A percentile compares a stretch with the other conserved stretches of the same genome.
phyloP scores from a whole-genome alignment of 2,329 filamentous ascomycete genomes.

The Emergomyces africanus region DNA sequence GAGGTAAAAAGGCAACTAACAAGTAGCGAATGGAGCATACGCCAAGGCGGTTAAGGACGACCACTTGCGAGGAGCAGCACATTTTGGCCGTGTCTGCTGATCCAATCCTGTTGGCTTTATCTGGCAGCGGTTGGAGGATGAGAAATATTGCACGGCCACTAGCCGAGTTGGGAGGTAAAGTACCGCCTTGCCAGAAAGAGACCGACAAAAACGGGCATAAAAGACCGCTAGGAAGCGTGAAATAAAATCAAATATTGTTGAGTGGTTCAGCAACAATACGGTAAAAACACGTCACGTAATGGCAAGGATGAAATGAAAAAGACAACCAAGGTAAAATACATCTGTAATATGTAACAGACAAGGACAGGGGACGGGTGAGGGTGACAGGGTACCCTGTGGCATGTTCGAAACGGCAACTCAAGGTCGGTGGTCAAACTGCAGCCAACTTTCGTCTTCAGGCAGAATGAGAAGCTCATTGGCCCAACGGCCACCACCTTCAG shows the following conservation, averaged over 20 bases:
- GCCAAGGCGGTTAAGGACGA: background rate
- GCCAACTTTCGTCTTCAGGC: background rate
- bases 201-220: background rate
- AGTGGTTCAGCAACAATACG: background rate
- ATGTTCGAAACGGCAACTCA: background rate
- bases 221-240: constrained; percentile 7
- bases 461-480: constrained; percentile 10
- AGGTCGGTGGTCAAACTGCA: background rate
- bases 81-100: background rate
- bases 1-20: background rate
- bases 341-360: background rate
- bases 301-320: background rate
- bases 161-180: background rate
- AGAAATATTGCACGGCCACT: constrained; percentile 2
- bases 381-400: background rate
- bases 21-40: background rate
- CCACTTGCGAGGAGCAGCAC: background rate
- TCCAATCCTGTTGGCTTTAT: background rate
- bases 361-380: background rate
- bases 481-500: constrained; percentile 22
- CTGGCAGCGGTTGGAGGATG: background rate
- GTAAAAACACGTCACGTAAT: constrained; percentile 1
- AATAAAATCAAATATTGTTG: background rate
- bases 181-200: background rate
- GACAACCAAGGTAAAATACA: background rate